Evolutionary conservation across 1,284 basidiomycete genomes (phyloP), one percentile per base, ranked within the genome.

Genomic region (Pseudomicrostroma phylloplanum): DNA sequence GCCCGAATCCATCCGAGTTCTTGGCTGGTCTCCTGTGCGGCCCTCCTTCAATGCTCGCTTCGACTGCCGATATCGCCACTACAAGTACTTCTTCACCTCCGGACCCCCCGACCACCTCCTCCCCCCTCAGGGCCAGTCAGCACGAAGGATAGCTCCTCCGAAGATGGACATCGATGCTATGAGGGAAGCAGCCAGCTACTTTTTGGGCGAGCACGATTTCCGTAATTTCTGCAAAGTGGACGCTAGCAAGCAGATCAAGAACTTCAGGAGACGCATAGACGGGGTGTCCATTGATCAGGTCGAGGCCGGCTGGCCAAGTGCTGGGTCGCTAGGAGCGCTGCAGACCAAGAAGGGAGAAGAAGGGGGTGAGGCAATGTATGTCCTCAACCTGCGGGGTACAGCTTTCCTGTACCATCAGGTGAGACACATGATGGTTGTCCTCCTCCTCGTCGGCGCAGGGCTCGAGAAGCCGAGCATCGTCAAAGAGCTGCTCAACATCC

Each of bases 361-460:
- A 73, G 80, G 60, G 23, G 57, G 58, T 19, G 76, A 78, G 56
- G 58, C 60, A 15, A 74, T 74, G 71, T 87, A 87, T 71, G 90
- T 93, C 26, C 84, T 97, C 70, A 90, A 97, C 78, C 86, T 97
- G 42, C 82, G 89, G 48, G 93, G 93, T 0, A 88, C 85, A 0
- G 93, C 92, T 0, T 96, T 96, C 79, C 82, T 98, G 49, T 98
- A 96, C 81, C 92, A 99, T 80, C 94, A 97, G 83, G 96, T 98
- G 12, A 85, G 94, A 49, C 91, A 96, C 78, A 96, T 97, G 80
- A 89, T 97, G 85, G 90, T 91, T 1, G 80, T 96, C 55, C 83
- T 98, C 15, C 90, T 98, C 80, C 86, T 96, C 59, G 85, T 97
- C 57, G 94, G 94, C 4, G 81, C 88, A 0, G 85, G 88, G 0